These are phyloP conservation scores for Porcisia hertigi DNA, from an alignment of 208 protist species.

Conservation along the genomic window DNA sequence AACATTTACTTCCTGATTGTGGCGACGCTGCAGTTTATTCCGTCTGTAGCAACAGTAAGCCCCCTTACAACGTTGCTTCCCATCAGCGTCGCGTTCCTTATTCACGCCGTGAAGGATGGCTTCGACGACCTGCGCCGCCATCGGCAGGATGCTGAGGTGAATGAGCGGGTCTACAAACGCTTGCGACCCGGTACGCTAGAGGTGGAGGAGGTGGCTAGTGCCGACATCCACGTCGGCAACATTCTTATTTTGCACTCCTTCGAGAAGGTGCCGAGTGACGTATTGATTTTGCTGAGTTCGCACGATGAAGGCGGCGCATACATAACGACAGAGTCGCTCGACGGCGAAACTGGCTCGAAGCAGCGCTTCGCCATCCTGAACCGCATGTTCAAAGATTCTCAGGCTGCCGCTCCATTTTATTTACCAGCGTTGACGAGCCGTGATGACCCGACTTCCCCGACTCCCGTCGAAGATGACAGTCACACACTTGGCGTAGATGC, in stretches of 20 bases:
- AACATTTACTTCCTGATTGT: constrained; percentile 96
- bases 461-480: neutral
- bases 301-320: constrained; percentile 64
- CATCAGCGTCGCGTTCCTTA: constrained; percentile 87
- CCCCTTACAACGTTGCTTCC: constrained; percentile 89
- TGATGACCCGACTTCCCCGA: neutral
- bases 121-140: constrained; percentile 89
- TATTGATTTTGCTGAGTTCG: constrained; percentile 79
- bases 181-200: constrained; percentile 39
- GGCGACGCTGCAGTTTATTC: constrained; percentile 86
- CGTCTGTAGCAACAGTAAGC: constrained; percentile 83
- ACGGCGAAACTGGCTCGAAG: constrained; percentile 91
- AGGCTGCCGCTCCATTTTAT: constrained; percentile 2
- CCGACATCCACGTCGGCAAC: constrained; percentile 80
- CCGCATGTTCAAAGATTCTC: constrained; percentile 34
- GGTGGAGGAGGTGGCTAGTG: constrained; percentile 45
- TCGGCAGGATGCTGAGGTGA: constrained; percentile 62
- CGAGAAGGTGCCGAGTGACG: constrained; percentile 88
- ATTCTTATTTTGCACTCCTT: constrained; percentile 67
- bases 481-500: neutral
- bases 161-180: constrained; percentile 56
- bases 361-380: constrained; percentile 55
- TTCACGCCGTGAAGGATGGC: constrained; percentile 92
- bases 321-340: constrained; percentile 91
- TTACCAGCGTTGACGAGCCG: neutral